phyloP scores from a whole-genome alignment of 176 grass and related monocot species.

The Panicum miliaceum region DNA sequence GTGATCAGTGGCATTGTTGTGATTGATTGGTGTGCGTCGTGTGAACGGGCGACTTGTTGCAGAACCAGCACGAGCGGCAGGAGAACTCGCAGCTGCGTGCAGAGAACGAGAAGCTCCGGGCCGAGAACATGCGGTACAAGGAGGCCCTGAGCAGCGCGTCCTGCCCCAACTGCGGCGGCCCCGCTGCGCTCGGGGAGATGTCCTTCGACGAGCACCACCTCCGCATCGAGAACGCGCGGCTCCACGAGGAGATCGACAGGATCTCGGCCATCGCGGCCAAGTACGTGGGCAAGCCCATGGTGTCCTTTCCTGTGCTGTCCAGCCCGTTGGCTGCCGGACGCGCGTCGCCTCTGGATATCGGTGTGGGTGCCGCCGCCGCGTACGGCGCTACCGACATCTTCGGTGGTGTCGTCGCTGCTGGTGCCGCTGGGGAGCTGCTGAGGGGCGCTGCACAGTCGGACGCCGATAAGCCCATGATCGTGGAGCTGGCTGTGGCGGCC shows the following conservation, averaged over 20 bases:
- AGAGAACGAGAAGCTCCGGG: conserved; percentile 75
- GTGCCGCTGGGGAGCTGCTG: conserved; percentile 57
- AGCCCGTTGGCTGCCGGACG: conserved; percentile 48
- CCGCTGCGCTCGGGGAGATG: conserved; percentile 78
- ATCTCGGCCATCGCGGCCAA: conserved; percentile 95
- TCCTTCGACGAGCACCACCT: conserved; percentile 88
- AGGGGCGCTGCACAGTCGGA: conserved; percentile 60
- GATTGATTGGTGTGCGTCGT: not conserved
- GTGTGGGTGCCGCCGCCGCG: conserved; percentile 13
- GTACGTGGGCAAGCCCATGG: conserved; percentile 94
- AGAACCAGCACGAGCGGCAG: conserved; percentile 76
- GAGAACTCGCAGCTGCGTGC: conserved; percentile 75
- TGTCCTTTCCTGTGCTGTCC: conserved; percentile 79
- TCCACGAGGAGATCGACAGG: conserved; percentile 87
- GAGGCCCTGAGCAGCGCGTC: conserved; percentile 75
- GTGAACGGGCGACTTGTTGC: not conserved
- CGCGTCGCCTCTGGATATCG: conserved; percentile 56
- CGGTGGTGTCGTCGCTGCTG: conserved; percentile 22
- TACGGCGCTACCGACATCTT: conserved; percentile 46
- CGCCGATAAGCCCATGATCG: conserved; percentile 70
- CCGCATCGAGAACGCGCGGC: conserved; percentile 63
- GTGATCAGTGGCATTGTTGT: not conserved
- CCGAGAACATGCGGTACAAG: conserved; percentile 80
- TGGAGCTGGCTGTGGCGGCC: conserved; percentile 91
- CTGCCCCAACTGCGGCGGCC: conserved; percentile 79